A percentile compares a stretch with the other conserved stretches of the same genome.
Evolutionary conservation across 768 basidiomycete species (phyloP).

Genomic region (Macrolepiota fuliginosa): DNA sequence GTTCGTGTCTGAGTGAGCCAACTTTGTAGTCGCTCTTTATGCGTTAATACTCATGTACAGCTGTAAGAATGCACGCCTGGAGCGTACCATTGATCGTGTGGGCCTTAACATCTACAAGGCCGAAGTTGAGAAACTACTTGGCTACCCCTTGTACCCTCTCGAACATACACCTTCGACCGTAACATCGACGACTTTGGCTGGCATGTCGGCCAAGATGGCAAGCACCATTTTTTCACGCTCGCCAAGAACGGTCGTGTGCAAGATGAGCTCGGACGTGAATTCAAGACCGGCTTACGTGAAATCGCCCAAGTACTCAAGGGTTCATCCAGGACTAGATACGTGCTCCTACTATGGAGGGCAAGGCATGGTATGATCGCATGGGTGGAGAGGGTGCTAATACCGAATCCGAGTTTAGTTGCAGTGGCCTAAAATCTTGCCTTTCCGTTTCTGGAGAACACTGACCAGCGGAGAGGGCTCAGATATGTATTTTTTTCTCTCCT

Average conservation of each 20-base stretch:
- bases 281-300: conserved; percentile 90
- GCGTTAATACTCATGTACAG: conserved; percentile 26
- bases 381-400: conserved; percentile 71
- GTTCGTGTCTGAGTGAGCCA: conserved; percentile 36
- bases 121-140: conserved; percentile 88
- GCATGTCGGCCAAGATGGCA: conserved; percentile 83
- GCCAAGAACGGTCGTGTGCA: conserved; percentile 99
- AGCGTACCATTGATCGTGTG: conserved; percentile 98
- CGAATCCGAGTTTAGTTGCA: conserved; percentile 23
- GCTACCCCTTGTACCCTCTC: conserved; percentile 72
- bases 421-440: background rate
- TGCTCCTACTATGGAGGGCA: conserved; percentile 84
- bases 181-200: conserved; percentile 97
- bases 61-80: conserved; percentile 85
- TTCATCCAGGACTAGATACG: conserved; percentile 87
- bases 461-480: background rate
- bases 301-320: conserved; percentile 96
- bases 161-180: conserved; percentile 76
- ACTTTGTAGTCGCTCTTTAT: background rate
- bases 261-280: conserved; percentile 85
- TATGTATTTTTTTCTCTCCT: background rate
- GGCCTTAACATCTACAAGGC: conserved; percentile 85
- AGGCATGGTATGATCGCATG: conserved; percentile 81
- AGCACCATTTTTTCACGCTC: conserved; percentile 89
- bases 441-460: background rate